Evolutionary conservation across 2,329 filamentous ascomycete genomes (phyloP).

Genomic region (Coniochaeta prunicola): DNA sequence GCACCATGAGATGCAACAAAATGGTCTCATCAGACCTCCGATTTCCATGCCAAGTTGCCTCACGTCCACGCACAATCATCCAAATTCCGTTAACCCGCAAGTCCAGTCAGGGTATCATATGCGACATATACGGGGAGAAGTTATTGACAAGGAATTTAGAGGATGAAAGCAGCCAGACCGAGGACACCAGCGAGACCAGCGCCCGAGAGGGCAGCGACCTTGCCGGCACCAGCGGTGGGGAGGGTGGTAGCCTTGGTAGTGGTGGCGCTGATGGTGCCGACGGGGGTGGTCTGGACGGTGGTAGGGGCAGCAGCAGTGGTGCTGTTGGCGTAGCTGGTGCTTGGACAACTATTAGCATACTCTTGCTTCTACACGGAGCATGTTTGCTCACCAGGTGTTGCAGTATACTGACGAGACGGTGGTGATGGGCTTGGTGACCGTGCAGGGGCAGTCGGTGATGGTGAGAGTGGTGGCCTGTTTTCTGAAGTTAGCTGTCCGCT

Average conservation of each 20-base stretch:
- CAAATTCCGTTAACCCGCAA: neutral
- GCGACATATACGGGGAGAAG: neutral
- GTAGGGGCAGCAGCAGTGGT: constrained; percentile 24
- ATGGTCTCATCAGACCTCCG: neutral
- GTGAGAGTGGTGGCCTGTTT: constrained; percentile 57
- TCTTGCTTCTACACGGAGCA: neutral
- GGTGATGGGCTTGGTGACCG: constrained; percentile 51
- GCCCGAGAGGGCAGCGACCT: constrained; percentile 48
- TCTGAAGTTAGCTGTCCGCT: constrained; percentile 8
- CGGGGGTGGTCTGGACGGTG: constrained; percentile 21
- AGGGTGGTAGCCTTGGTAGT: constrained; percentile 26
- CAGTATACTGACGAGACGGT: constrained; percentile 45
- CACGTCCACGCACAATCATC: neutral
- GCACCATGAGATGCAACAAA: neutral
- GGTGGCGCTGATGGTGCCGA: constrained; percentile 19
- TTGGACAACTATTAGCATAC: constrained; percentile 9
- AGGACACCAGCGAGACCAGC: constrained; percentile 54
- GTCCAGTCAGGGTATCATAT: neutral
- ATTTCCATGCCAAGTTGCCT: neutral
- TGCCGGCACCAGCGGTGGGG: constrained; percentile 49
- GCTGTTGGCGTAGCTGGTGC: constrained; percentile 29
- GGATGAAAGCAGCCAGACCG: constrained; percentile 49
- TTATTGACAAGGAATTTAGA: constrained; percentile 39
- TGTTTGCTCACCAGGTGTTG: constrained; percentile 40
- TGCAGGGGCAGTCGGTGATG: constrained; percentile 68